Percentiles rank a stretch among this genome's conserved stretches.
Conservation (phyloP, 257 asterid genomes). For the Lycium ferocissimum region DNA sequence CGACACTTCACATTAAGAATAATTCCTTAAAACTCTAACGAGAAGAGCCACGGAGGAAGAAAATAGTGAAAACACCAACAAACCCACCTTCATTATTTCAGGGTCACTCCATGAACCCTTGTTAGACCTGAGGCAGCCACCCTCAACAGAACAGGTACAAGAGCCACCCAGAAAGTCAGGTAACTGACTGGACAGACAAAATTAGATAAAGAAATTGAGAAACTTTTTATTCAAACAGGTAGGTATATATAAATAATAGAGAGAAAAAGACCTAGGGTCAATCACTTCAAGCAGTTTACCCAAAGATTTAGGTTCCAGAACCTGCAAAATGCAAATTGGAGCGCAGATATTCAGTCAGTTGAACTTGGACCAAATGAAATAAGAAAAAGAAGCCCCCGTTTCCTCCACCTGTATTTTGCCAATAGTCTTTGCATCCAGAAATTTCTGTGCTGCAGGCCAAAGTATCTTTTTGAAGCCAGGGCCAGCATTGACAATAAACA, state of each 20-base stretch:
- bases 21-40: background rate
- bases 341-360: constrained; percentile 31
- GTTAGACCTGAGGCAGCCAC: constrained; percentile 86
- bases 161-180: constrained; percentile 94
- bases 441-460: constrained; percentile 96
- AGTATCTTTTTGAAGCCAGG: constrained; percentile 83
- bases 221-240: background rate
- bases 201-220: constrained; percentile 27
- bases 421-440: constrained; percentile 82
- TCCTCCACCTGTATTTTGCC: constrained; percentile 72
- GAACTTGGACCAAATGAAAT: background rate
- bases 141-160: constrained; percentile 77
- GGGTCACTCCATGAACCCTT: constrained; percentile 97
- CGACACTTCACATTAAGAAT: background rate
- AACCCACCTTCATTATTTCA: constrained; percentile 78
- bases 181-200: constrained; percentile 66
- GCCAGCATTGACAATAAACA: constrained; percentile 91
- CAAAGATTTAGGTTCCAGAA: constrained; percentile 78
- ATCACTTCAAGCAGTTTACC: constrained; percentile 73
- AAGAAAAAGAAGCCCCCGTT: background rate
- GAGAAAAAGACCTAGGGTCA: constrained; percentile 67
- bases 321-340: constrained; percentile 51
- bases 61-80: background rate
- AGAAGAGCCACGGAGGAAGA: background rate
- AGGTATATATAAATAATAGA: background rate